Conservation (phyloP, 305 asterid species). For the Euphrasia arctica region DNA sequence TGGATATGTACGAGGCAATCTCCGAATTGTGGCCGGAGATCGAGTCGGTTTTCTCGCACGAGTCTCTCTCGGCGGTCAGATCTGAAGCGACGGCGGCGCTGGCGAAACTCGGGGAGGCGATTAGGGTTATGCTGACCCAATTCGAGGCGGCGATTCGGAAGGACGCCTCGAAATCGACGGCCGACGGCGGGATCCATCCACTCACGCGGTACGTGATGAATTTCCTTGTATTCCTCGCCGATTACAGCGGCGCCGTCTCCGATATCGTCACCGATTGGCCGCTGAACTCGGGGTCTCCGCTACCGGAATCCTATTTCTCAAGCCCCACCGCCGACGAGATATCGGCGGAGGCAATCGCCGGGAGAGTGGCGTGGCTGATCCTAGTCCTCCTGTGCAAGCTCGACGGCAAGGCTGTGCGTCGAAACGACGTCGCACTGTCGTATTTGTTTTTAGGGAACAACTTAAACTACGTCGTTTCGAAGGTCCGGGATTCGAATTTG, state of each 20-base stretch:
- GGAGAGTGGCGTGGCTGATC: too few relatives aligned
- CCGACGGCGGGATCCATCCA: constrained; percentile 61
- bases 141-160: constrained; percentile 60
- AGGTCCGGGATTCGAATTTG: too few relatives aligned
- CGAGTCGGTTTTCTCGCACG: constrained; percentile 41
- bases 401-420: too few relatives aligned
- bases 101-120: constrained; percentile 50
- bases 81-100: constrained; percentile 45
- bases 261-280: constrained; percentile 53
- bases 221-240: constrained; percentile 57
- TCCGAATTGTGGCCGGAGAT: constrained; percentile 51
- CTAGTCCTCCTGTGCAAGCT: too few relatives aligned
- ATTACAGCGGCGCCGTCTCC: constrained; percentile 55
- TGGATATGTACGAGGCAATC: too few relatives aligned
- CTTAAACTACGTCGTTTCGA: too few relatives aligned
- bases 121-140: constrained; percentile 38
- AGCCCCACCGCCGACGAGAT: too few relatives aligned
- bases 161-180: constrained; percentile 42
- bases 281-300: constrained; percentile 28
- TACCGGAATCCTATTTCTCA: too few relatives aligned
- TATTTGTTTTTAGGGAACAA: too few relatives aligned
- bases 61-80: constrained; percentile 34
- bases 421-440: too few relatives aligned
- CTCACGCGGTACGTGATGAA: constrained; percentile 81
- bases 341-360: too few relatives aligned